phyloP scores from a whole-genome alignment of 148 eudicot genomes.

The Silene latifolia region DNA sequence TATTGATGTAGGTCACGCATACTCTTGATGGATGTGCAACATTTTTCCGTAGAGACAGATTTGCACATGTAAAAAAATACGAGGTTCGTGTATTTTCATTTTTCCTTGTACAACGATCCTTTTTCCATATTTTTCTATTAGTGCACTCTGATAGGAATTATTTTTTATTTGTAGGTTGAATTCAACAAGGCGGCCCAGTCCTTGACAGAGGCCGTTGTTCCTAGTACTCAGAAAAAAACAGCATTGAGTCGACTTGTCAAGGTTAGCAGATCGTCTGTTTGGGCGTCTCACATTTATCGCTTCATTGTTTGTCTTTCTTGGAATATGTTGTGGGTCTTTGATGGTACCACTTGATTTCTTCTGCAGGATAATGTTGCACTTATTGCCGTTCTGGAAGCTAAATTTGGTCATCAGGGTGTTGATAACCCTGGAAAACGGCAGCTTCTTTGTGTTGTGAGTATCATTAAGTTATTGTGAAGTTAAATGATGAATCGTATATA shows the following conservation, averaged over 20 bases:
- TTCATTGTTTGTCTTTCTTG: not conserved
- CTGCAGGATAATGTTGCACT: slow-evolving; percentile 91
- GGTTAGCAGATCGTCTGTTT: slow-evolving; percentile 37
- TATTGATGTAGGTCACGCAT: slow-evolving; percentile 49
- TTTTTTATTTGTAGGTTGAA: slow-evolving; percentile 61
- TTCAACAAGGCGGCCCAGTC: slow-evolving; percentile 99
- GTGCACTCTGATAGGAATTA: slow-evolving; percentile 12
- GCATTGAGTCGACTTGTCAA: slow-evolving; percentile 81
- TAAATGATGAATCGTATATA: not conserved
- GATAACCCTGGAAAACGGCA: slow-evolving; percentile 93
- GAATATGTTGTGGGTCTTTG: not conserved
- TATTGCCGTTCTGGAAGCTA: slow-evolving; percentile 88
- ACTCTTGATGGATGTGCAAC: slow-evolving; percentile 96
- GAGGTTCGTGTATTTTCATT: slow-evolving; percentile 48
- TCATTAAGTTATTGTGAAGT: not conserved
- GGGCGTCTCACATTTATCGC: not conserved
- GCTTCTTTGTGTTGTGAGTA: slow-evolving; percentile 97
- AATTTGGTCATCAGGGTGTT: slow-evolving; percentile 72
- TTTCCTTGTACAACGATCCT: too few species aligned
- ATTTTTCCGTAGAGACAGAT: slow-evolving; percentile 96
- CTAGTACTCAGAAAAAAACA: slow-evolving; percentile 75
- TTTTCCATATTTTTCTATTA: not conserved
- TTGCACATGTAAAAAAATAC: slow-evolving; percentile 94
- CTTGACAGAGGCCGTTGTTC: slow-evolving; percentile 86
- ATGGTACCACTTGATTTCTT: slow-evolving; percentile 11